A percentile compares a stretch with the other conserved stretches of the same genome.
Conservation (phyloP, 192 early-diverging fungal species). For the Dissophora ornata region DNA sequence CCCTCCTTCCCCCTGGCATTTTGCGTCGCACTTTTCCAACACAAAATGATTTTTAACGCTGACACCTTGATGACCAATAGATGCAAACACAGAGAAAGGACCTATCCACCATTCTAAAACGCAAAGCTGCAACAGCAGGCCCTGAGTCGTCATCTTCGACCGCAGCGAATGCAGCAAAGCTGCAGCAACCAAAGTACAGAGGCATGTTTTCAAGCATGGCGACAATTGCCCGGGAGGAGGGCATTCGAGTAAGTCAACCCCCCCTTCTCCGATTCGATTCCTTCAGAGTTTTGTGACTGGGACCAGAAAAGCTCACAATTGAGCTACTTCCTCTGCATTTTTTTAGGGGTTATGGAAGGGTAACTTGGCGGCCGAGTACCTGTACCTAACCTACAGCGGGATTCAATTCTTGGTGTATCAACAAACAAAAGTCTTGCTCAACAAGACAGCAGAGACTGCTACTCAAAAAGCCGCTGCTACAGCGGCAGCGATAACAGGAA, state of each 20-base stretch:
- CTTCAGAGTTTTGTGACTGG: too few relatives aligned
- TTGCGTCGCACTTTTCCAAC: too few relatives aligned
- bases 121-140: neutral
- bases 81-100: slow-evolving; percentile 47
- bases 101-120: slow-evolving; percentile 20
- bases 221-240: slow-evolving; percentile 83
- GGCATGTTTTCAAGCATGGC: slow-evolving; percentile 72
- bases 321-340: neutral
- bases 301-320: too few relatives aligned
- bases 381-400: slow-evolving; percentile 92
- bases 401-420: slow-evolving; percentile 87
- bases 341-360: slow-evolving; percentile 89
- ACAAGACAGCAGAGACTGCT: slow-evolving; percentile 24
- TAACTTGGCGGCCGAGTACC: slow-evolving; percentile 91
- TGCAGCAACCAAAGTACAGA: slow-evolving; percentile 63
- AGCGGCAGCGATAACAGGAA: neutral
- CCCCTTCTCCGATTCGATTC: neutral
- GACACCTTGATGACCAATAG: slow-evolving; percentile 13
- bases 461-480: slow-evolving; percentile 11
- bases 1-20: too few relatives aligned
- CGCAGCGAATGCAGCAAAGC: neutral
- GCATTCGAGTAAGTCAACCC: slow-evolving; percentile 67
- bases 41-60: too few relatives aligned
- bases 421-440: slow-evolving; percentile 60
- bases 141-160: neutral